Evolutionary conservation across 768 basidiomycete species (phyloP), one percentile per base, ranked within the genome.

Genomic region (Tephrocybe sp.): DNA sequence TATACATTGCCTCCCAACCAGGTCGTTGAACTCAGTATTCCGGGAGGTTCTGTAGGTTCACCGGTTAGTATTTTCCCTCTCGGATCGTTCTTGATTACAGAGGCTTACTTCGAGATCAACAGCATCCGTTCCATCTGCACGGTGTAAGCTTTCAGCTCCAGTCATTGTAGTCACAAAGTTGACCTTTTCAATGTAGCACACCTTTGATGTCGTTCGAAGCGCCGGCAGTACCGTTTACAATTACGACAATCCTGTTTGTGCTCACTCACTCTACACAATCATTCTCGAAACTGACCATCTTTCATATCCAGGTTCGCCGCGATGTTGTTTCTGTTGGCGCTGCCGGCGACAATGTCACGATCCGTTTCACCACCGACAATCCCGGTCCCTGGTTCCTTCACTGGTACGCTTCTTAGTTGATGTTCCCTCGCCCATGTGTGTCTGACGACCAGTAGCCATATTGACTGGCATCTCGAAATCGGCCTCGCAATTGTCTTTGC

Each of bases 311-410:
- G 55, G 57, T 68, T 18, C 55, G 60, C 6, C 61, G 71, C 14
- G 71, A 73, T 48, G 69, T 70, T 0, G 69, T 70, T 34, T 68
- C 58, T 43, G 61, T 62, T 14, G 76, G 73, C 3, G 39, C 46
- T 4, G 48, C 52, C 0, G 68, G 64, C 1, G 69, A 70, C 52
- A 71, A 71, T 48, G 72, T 75, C 17, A 74, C 75, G 0, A 72
- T 84, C 50, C 68, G 81, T 1, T 81, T 81, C 61, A 63, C 59
- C 1, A 80, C 79, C 1, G 73, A 80, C 44, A 80, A 80, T 50
- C 61, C 78, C 30, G 80, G 80, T 2, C 75, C 76, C 4, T 79
- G 76, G 77, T 67, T 77, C 44, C 52, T 80, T 23, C 79, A 79
- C 55, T 80, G 79, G 73, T 73, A 18, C 12, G 68, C n/a, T 51